Evolutionary conservation across 805 yeast species (phyloP), one percentile per base, ranked within the genome.

Genomic region (Torulaspora indica): DNA sequence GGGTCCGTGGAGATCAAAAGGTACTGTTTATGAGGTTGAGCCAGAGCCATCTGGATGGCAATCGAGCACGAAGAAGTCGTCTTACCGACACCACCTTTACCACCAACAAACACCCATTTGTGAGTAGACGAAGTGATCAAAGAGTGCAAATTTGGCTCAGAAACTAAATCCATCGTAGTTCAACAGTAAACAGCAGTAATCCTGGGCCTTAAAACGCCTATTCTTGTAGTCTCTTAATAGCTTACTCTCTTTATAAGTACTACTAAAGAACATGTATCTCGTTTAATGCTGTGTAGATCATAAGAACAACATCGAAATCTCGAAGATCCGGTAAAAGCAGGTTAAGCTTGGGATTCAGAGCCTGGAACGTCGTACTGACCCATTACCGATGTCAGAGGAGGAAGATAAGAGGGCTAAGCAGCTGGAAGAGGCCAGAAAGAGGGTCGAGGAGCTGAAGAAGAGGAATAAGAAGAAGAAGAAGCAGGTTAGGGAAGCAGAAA

Each of bases 21-120:
- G 55, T 88, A 95, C 56, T 85, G 82, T 53, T 88, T 90, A 13
- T 66, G 53, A 28, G 95, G 95, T 61, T 95, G 83, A 45, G 76
- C 73, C 49, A 85, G 68, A 13, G 98, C 97, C 64, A 93, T 77
- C 69, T 93, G 98, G 51, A 90, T 83, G 17, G 99, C 95, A 55
- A 93, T 76, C 18, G 97, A 89, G 37, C 96, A 90, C 1, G 98
- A 91, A 3, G 97, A 86, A 20, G 98, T 93, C 51, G 99, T 93
- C 66, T 93, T 93, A 59, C 99, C 99, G 23, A 93, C 99, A 69
- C 99, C 99, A 66, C 99, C 99, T 73, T 93, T 93, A 56, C 99
- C 99, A 54, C 99, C 99, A 35, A 91, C 98, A 60, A 93, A 93
- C 51, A 93, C 83, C 99, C 99, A 93, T 61, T 85, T 86, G 61